Evolutionary conservation across 2,329 filamentous ascomycete species (phyloP), one percentile per base, ranked within the genome.

Genomic region (Colletotrichum gloeosporioides): DNA sequence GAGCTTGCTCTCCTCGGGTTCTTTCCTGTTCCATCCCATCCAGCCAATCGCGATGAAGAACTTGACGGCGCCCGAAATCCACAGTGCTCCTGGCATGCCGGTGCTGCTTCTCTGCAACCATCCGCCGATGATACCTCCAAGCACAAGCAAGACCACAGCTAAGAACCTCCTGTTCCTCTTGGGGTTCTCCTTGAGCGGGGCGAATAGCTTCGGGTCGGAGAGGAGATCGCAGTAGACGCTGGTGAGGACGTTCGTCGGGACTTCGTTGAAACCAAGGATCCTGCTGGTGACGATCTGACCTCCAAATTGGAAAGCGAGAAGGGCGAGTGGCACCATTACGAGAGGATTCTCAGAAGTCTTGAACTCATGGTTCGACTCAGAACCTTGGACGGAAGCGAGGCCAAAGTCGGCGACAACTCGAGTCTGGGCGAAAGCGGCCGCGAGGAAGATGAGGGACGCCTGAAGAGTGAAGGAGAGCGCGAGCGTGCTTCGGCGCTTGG

Each of bases 211-310:
- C 4, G 87, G 86, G 79, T 91, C 90, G 22, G 87, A 88, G 79
- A 89, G 85, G 29, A 91, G 79, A 79, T 91, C 90, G 79, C 87
- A 89, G 79, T 90, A 89, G 53, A 89, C 82, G 72, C 87, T 89
- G n/a, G 90, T 91, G 53, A 91, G 80, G 12, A 91, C 90, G 64
- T 88, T 89, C 1, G 89, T 89, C 2, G 90, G 90, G 61, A 91
- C 82, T 80, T 91, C 90, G 71, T 88, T 88, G 79, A 88, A 89
- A 10, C 88, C 88, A 25, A 91, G 83, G 15, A 86, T 81, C 22
- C 90, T 84, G 44, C 86, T 88, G 44, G 84, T 84, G 25, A 89
- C 88, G 75, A 91, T 90, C 81, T 91, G 89, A 57, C 89, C 89
- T 5, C 88, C 89, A 64, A 85, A 86, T 79, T 91, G 89, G 78